Evolutionary conservation across 306 rosid genomes (phyloP).

Genomic region (Cicer pinnatifidum): DNA sequence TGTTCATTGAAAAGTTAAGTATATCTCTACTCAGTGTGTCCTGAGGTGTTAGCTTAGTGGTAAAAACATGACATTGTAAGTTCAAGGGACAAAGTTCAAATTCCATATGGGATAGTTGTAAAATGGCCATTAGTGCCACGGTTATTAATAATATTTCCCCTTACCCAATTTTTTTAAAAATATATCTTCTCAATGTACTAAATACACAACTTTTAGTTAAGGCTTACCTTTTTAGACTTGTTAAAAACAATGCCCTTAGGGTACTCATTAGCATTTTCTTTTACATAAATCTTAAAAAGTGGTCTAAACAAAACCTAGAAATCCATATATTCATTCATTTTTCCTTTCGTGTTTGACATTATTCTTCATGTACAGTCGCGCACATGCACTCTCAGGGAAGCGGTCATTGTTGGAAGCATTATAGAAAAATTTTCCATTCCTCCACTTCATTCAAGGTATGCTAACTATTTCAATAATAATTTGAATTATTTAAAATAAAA

Average conservation of each 20-base stretch:
- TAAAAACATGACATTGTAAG: too few relatives aligned
- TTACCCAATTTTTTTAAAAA: too few relatives aligned
- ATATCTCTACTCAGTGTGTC: not conserved
- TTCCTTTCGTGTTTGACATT: slow-evolving; percentile 32
- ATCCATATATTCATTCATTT: not conserved
- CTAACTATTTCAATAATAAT: slow-evolving; percentile 20
- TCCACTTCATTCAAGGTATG: slow-evolving; percentile 91
- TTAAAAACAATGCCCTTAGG: too few relatives aligned
- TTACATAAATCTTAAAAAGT: not conserved
- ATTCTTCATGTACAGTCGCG: slow-evolving; percentile 64
- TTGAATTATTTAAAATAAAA: not conserved
- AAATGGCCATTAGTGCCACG: too few relatives aligned
- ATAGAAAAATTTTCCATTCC: slow-evolving; percentile 85
- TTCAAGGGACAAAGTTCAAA: too few relatives aligned
- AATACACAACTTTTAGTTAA: too few relatives aligned
- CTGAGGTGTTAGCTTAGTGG: too few relatives aligned
- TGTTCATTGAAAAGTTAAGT: not conserved
- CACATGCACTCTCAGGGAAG: slow-evolving; percentile 88
- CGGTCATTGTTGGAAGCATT: slow-evolving; percentile 90
- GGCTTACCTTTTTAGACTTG: too few relatives aligned
- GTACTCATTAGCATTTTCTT: not conserved
- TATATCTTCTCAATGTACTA: too few relatives aligned
- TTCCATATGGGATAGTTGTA: too few relatives aligned
- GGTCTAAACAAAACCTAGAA: slow-evolving; percentile 4
- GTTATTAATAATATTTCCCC: too few relatives aligned